Base-by-base conservation (phyloP, 768 basidiomycete species). In the Tylopilus vinaceipallidus region DNA sequence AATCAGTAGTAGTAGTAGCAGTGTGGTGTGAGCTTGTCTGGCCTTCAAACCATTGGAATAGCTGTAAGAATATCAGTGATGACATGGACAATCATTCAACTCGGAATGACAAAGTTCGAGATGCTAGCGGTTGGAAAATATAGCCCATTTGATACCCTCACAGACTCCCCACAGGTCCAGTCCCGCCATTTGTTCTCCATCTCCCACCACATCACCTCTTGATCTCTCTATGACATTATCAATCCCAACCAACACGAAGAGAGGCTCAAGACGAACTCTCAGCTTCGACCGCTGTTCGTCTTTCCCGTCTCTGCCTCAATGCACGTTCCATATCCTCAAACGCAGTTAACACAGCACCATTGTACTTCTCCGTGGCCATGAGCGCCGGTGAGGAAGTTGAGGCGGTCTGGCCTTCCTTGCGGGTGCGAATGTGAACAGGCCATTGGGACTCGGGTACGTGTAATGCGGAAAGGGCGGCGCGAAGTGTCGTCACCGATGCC, bases 321-420 rank as follows among this genome's bases (percentile, higher is more conserved):
- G 71, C 59, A 54, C 73, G 71, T 59, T 89, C 88, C 72, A 90
- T 71, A 68, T 84, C 81, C 56, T 88, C 82, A 61, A 92, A 91
- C 13, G 85, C 86, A 55, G 67, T 79, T 43, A 83, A 52, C n/a
- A 77, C 71, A 3, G 72, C 74, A 11, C 67, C 52, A 41, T 62
- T 64, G 24, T 63, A 56, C 40, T 52, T 63, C 20, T 45, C 45
- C 3, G 32, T 13, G 14, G 39, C 10, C 19, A 36, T 27, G 24
- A 51, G 52, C 3, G 42, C 17, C n/a, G n/a, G n/a, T n/a, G n/a
- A n/a, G 33, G 49, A 26, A 9, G 40, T 19, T 27, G 19, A 6
- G 29, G 35, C 14, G 9, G 40, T 4, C 48, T 47, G 50, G 16
- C 24, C 19, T n/a, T 27, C 30, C 10, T 38, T 42, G n/a, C 11